Conservation (phyloP, 1,284 basidiomycete species). For the Irpex sp. region DNA sequence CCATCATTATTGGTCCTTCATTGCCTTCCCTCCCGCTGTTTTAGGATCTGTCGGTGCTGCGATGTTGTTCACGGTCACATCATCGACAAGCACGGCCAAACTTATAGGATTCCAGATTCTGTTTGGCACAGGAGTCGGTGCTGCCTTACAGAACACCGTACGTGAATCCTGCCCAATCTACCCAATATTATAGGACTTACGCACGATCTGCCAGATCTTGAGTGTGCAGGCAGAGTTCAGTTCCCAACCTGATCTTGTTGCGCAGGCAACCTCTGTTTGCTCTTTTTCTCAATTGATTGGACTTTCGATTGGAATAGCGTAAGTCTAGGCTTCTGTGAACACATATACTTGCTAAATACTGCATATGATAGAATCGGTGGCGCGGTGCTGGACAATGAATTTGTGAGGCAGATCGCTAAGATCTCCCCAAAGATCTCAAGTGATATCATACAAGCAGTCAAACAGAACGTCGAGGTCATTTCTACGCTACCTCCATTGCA, state of each 20-base stretch:
- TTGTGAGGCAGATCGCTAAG: neutral
- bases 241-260: neutral
- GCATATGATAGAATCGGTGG: neutral
- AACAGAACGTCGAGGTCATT: neutral
- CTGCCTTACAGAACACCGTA: neutral
- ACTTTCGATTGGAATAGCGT: neutral
- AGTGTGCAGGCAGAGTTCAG: neutral
- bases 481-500: neutral
- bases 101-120: neutral
- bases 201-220: neutral
- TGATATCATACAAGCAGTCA: neutral
- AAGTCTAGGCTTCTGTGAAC: neutral
- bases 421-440: neutral
- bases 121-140: neutral
- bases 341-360: no score
- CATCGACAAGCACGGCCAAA: neutral
- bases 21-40: neutral
- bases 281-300: constrained; percentile 1
- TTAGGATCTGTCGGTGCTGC: neutral
- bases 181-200: neutral
- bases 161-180: neutral
- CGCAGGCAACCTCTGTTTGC: neutral
- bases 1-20: neutral
- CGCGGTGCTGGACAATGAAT: neutral
- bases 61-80: neutral